phyloP scores from a whole-genome alignment of 192 early-diverging fungal genomes.

The Mortierella hygrophila region DNA sequence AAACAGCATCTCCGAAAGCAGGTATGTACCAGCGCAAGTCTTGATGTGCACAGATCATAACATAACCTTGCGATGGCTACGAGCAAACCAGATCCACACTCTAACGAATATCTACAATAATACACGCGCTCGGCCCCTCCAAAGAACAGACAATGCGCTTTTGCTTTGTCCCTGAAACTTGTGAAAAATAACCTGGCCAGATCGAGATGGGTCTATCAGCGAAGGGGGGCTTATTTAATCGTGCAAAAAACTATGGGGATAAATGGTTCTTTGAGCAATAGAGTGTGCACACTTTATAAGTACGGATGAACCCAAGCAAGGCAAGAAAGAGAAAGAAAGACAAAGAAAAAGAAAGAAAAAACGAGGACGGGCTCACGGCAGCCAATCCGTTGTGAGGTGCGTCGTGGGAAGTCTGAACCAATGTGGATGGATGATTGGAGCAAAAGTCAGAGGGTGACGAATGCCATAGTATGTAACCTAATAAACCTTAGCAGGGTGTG shows the following conservation, averaged over 20 bases:
- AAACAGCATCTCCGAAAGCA: too few species aligned
- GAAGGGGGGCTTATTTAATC: not conserved
- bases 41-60: too few species aligned
- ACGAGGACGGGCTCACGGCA: not conserved
- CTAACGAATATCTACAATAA: too few species aligned
- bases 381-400: not conserved
- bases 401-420: not conserved
- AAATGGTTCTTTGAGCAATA: not conserved
- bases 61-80: too few species aligned
- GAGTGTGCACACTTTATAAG: not conserved
- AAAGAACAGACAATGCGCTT: too few species aligned
- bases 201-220: not conserved
- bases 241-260: not conserved
- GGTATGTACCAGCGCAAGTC: too few species aligned
- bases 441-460: not conserved
- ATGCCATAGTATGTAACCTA: not conserved
- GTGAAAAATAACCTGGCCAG: not conserved
- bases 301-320: not conserved
- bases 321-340: not conserved
- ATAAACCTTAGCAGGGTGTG: not conserved
- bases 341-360: not conserved
- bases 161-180: not conserved
- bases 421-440: slow-evolving; percentile 9
- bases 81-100: too few species aligned
- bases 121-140: too few species aligned